A percentile compares a stretch with the other conserved stretches of the same genome.
Evolutionary conservation across 176 grass and related monocot species (phyloP).

Genomic region (Aegilops speltoides): DNA sequence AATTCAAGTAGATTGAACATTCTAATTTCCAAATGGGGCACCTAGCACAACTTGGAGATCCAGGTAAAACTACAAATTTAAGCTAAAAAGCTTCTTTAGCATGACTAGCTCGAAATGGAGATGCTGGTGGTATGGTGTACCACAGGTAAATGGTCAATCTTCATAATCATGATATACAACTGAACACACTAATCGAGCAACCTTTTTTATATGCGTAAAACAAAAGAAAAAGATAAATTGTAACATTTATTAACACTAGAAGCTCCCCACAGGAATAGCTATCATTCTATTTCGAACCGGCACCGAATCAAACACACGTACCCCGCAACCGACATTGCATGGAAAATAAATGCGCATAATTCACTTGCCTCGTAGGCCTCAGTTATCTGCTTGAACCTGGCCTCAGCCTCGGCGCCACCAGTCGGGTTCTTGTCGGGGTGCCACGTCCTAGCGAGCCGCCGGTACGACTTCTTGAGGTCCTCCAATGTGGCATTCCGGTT

Average conservation of each 20-base stretch:
- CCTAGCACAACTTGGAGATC: conserved; percentile 5
- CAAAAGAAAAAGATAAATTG: not conserved
- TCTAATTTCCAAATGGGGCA: conserved; percentile 1
- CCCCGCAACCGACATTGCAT: not conserved
- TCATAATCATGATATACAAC: not conserved
- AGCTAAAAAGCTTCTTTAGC: not conserved
- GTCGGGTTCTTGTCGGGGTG: conserved; percentile 85
- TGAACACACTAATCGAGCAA: not conserved
- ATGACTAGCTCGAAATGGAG: not conserved
- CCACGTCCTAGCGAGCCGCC: conserved; percentile 70
- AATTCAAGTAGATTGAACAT: not conserved
- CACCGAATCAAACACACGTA: not conserved
- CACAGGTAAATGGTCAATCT: not conserved
- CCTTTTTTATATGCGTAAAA: not conserved
- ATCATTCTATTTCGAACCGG: not conserved
- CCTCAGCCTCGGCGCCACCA: conserved; percentile 49
- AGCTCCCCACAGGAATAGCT: not conserved
- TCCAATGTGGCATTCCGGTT: conserved; percentile 57
- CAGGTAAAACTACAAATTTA: not conserved
- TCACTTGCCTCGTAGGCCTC: conserved; percentile 74
- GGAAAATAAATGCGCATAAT: not conserved
- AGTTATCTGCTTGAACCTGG: conserved; percentile 76
- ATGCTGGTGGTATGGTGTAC: not conserved
- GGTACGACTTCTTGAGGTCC: conserved; percentile 72
- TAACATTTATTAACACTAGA: not conserved